Percentiles rank a stretch among this genome's conserved stretches.
Evolutionary conservation across 2,329 filamentous ascomycete species (phyloP).

Genomic region (Plenodomus lindquistii): DNA sequence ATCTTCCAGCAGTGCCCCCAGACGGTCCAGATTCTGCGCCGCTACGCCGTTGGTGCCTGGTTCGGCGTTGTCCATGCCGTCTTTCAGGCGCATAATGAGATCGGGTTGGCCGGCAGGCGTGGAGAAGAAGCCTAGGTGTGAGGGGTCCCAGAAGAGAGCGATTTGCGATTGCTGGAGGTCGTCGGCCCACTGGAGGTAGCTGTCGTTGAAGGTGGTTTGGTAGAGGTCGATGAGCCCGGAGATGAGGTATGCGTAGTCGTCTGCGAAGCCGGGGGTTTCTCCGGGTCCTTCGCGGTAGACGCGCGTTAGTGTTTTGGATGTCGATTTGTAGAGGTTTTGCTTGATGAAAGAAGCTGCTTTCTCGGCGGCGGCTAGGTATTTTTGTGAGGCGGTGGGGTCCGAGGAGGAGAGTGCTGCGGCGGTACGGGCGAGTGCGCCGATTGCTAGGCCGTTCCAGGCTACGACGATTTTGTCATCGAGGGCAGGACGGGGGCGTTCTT

Average conservation of each 20-base stretch:
- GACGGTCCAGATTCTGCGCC: conserved; percentile 83
- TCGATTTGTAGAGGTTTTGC: conserved; percentile 70
- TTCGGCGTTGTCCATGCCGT: conserved; percentile 90
- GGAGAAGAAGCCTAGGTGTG: conserved; percentile 69
- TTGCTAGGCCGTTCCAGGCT: conserved; percentile 86
- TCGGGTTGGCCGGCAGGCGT: conserved; percentile 66
- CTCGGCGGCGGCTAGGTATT: conserved; percentile 68
- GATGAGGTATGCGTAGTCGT: conserved; percentile 91
- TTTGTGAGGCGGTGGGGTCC: conserved; percentile 59
- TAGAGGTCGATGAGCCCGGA: conserved; percentile 83
- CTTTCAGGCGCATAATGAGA: conserved; percentile 84
- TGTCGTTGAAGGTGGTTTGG: conserved; percentile 76
- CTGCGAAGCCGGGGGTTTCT: conserved; percentile 75
- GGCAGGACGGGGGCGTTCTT: conserved; percentile 73
- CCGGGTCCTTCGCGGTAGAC: conserved; percentile 72
- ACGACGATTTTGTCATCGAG: conserved; percentile 88
- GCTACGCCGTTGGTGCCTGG: conserved; percentile 88
- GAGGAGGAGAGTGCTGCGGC: conserved; percentile 68
- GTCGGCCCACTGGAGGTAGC: conserved; percentile 79
- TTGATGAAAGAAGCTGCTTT: conserved; percentile 74
- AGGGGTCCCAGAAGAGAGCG: conserved; percentile 73
- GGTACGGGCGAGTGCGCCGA: conserved; percentile 78
- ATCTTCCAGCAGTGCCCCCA: conserved; percentile 71
- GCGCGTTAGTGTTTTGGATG: conserved; percentile 67
- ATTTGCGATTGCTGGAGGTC: conserved; percentile 79